phyloP scores from a whole-genome alignment of 257 asterid genomes.

The Solanum piurae region DNA sequence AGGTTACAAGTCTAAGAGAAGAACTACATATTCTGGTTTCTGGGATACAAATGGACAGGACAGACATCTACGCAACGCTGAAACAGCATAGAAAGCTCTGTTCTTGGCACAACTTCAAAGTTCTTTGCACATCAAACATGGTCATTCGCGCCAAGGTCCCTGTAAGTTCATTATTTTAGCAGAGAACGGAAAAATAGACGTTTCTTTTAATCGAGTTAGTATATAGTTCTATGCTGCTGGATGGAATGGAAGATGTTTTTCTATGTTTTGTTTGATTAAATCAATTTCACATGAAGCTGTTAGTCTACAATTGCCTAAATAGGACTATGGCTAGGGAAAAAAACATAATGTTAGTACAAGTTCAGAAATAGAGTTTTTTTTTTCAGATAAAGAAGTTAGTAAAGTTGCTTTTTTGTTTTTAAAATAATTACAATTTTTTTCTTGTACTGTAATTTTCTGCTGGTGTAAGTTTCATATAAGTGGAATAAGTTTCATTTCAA shows the following conservation, averaged over 20 bases:
- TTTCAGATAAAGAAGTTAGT: neutral
- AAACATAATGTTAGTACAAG: neutral
- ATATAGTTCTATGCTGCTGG: neutral
- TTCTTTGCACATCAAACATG: neutral
- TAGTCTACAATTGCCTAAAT: neutral
- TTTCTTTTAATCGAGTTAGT: neutral
- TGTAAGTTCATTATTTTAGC: neutral
- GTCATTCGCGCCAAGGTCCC: neutral
- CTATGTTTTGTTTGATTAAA: neutral
- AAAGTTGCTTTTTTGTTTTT: neutral
- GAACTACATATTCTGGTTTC: constrained; percentile 4
- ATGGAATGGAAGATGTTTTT: neutral
- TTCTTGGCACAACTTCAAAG: neutral
- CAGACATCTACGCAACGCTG: constrained; percentile 4
- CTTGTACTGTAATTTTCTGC: neutral
- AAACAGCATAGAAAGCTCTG: neutral
- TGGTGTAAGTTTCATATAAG: neutral
- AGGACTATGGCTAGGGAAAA: neutral
- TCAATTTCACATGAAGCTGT: neutral
- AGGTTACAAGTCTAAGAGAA: constrained; percentile 6
- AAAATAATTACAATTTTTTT: neutral
- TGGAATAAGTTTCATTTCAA: neutral
- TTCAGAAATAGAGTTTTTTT: neutral
- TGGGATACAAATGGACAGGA: constrained; percentile 6
- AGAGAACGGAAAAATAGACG: neutral